These are phyloP conservation scores for rapeseed (Brassica napus) DNA, from an alignment of 345 rosid genomes.

Conservation along the genomic window Da-Ae NC_063438.1:4787501-4788000, in stretches of 20 bases:
- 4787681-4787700: slow-evolving; percentile 33
- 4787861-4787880: slow-evolving; percentile 88
- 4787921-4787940: slow-evolving; percentile 91
- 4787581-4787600: slow-evolving; percentile 8
- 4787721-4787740: slow-evolving; percentile 43
- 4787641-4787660: slow-evolving; percentile 36
- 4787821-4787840: slow-evolving; percentile 60
- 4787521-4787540: slow-evolving; percentile 44
- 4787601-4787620: slow-evolving; percentile 17
- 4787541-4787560: slow-evolving; percentile 45
- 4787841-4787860: slow-evolving; percentile 65
- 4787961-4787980: slow-evolving; percentile 12
- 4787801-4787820: slow-evolving; percentile 35
- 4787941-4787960: slow-evolving; percentile 65
- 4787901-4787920: slow-evolving; percentile 99
- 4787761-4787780: slow-evolving; percentile 43
- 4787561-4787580: slow-evolving; percentile 28
- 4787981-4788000: not conserved
- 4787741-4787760: slow-evolving; percentile 34
- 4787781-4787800: slow-evolving; percentile 34
- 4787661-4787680: slow-evolving; percentile 29
- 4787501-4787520: slow-evolving; percentile 56
- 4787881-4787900: slow-evolving; percentile 90
- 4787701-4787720: slow-evolving; percentile 29
- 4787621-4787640: not conserved